Conservation (phyloP, 1,284 basidiomycete genomes). For the Rhodotorula sp. region DNA sequence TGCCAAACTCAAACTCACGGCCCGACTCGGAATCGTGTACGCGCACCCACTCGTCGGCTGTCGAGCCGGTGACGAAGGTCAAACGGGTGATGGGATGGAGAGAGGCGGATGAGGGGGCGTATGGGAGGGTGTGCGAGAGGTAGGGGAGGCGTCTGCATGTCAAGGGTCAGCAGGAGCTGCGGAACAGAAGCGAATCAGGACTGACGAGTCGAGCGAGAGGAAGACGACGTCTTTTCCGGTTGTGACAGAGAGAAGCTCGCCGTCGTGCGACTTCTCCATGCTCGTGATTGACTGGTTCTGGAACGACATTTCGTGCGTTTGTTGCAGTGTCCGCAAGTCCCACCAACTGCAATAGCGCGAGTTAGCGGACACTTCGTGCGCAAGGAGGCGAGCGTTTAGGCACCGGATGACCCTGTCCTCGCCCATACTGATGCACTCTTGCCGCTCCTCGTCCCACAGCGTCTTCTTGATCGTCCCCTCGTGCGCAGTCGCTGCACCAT, state of each 20-base stretch:
- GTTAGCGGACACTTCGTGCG: constrained; percentile 1
- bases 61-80: constrained; percentile 88
- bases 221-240: constrained; percentile 90
- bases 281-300: constrained; percentile 70
- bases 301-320: constrained; percentile 70
- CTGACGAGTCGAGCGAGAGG: constrained; percentile 53
- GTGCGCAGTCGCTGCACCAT: constrained; percentile 53
- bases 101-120: constrained; percentile 84
- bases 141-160: constrained; percentile 53
- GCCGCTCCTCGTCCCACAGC: constrained; percentile 84
- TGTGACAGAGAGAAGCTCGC: constrained; percentile 81
- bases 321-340: constrained; percentile 77
- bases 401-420: constrained; percentile 90
- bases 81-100: constrained; percentile 85
- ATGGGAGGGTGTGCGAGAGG: constrained; percentile 59
- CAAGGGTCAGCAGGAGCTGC: neutral
- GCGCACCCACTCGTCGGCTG: constrained; percentile 91
- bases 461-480: constrained; percentile 88
- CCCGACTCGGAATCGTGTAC: constrained; percentile 84
- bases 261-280: constrained; percentile 85
- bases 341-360: constrained; percentile 69
- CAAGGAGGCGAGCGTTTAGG: constrained; percentile 43
- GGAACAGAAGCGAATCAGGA: neutral
- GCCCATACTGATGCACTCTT: constrained; percentile 75
- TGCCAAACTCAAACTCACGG: constrained; percentile 83